A percentile compares a stretch with the other conserved stretches of the same genome.
Conservation (phyloP, 768 basidiomycete genomes). For the Xerocomellus chrysenteron region DNA sequence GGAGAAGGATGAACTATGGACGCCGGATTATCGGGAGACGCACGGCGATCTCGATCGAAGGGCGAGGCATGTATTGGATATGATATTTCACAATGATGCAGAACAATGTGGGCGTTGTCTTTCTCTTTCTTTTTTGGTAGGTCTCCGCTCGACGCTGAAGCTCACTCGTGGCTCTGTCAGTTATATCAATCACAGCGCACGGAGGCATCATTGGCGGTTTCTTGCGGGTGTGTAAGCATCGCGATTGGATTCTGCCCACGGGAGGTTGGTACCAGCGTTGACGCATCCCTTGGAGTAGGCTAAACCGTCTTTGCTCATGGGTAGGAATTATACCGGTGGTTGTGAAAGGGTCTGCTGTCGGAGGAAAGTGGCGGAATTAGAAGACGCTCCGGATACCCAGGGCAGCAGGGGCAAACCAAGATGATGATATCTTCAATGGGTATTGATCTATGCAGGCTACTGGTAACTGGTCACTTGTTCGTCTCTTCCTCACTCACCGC, state of each 20-base stretch:
- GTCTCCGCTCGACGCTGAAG: not conserved
- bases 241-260: conserved; percentile 49
- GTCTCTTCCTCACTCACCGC: no score
- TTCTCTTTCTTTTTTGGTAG: not conserved
- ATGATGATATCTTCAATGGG: no score
- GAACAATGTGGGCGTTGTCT: conserved; percentile 43
- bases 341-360: conserved; percentile 12
- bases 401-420: no score
- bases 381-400: not conserved
- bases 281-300: not conserved
- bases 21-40: conserved; percentile 20
- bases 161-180: conserved; percentile 32
- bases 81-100: conserved; percentile 45
- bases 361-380: conserved; percentile 1
- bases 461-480: no score
- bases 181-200: conserved; percentile 66
- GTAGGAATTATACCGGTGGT: conserved; percentile 29
- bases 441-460: no score
- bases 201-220: conserved; percentile 61
- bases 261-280: conserved; percentile 51
- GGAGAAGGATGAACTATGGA: conserved; percentile 66
- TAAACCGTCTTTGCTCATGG: not conserved
- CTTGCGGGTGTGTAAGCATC: conserved; percentile 45
- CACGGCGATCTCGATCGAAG: conserved; percentile 39
- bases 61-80: conserved; percentile 52